Evolutionary conservation across 2,329 filamentous ascomycete genomes (phyloP), one percentile per base, ranked within the genome.

Genomic region (Diaporthe helianthi): DNA sequence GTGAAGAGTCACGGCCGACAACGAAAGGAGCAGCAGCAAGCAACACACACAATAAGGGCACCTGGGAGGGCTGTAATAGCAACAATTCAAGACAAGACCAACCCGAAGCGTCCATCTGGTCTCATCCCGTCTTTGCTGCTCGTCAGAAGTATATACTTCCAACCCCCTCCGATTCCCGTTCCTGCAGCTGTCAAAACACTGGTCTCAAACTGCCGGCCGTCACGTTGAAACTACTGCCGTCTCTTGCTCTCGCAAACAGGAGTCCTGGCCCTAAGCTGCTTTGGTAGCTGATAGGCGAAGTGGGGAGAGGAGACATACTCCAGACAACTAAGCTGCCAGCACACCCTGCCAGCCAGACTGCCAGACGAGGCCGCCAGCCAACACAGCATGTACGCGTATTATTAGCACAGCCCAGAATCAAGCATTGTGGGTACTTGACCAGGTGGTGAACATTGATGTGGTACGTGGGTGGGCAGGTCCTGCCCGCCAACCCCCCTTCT

Each of bases 171-270:
- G 36, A 47, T 47, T 51, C 54, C 41, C 31, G 47, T 67, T 65
- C 53, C 49, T 70, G 51, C 61, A 66, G 46, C 55, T 54, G 67
- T 53, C 52, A 53, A 49, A 69, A 52, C 51, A 46, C 53, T 51
- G 41, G 55, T 36, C 53, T 60, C 68, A 67, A 61, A 69, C 61
- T 33, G 26, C 36, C 53, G 36, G 29, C 44, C 63, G 53, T 19
- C 44, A 38, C n/a, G 53, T 69, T 67, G 63, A 69, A 67, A 69
- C 61, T 55, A 69, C 33, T 60, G 68, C 38, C 38, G 68, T 67
- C 60, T 67, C 60, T 38, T 44, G 31, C 8, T 33, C 49, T 52
- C 58, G 3, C 58, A 46, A 33, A 31, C 41, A 61, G 58, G 58
- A 61, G 58, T 47, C 49, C 15, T 29, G 22, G 36, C 22, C 58